Conservation (phyloP, 352 stramenopile species). For the Blastocystis sp. region DNA sequence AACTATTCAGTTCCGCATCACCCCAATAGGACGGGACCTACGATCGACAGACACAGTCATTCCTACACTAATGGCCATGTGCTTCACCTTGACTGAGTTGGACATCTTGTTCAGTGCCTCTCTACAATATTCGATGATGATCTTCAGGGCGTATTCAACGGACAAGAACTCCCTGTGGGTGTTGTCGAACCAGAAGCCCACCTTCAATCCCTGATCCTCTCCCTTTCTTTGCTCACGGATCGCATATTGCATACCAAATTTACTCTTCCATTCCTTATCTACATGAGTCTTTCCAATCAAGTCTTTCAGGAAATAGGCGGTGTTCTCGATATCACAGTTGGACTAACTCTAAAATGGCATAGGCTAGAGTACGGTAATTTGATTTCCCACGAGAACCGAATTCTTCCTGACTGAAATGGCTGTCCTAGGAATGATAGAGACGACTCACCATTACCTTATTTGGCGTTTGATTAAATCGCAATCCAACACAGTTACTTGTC, state of each 20-base stretch:
- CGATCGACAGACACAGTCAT: background rate
- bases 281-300: constrained; percentile 14
- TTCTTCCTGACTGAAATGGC: constrained; percentile 36
- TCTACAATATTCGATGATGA: constrained; percentile 25
- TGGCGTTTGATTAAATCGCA: background rate
- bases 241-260: constrained; percentile 33
- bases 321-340: constrained; percentile 28
- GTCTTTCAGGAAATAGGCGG: constrained; percentile 34
- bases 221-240: background rate
- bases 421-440: constrained; percentile 4
- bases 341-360: constrained; percentile 1
- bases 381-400: constrained; percentile 1
- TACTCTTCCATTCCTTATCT: constrained; percentile 10
- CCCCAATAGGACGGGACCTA: constrained; percentile 39
- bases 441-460: background rate
- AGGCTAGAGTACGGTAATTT: background rate
- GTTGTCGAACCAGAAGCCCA: constrained; percentile 36
- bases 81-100: background rate
- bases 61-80: constrained; percentile 7
- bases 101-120: background rate
- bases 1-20: background rate
- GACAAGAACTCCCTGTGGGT: background rate
- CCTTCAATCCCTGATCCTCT: constrained; percentile 1
- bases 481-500: background rate
- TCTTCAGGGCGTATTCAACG: constrained; percentile 2